phyloP scores from a whole-genome alignment of 2,329 filamentous ascomycete genomes.

The Xylariaceae sp. region DNA sequence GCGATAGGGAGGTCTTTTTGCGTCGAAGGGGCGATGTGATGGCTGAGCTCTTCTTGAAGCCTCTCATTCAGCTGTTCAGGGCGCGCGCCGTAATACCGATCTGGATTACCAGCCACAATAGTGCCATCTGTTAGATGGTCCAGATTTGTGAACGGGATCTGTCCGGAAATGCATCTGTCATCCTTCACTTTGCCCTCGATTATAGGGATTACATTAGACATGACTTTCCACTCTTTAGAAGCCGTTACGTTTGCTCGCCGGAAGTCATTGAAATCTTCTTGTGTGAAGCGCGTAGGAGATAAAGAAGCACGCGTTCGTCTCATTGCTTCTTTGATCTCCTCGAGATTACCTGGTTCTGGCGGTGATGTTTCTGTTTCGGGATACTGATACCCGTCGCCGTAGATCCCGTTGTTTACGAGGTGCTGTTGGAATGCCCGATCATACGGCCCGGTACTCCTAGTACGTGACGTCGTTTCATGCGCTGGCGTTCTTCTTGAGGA shows the following conservation, averaged over 20 bases:
- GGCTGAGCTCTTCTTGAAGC: neutral
- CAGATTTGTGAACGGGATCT: conserved; percentile 2
- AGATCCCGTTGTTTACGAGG: no score
- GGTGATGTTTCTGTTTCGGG: neutral
- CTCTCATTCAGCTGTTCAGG: neutral
- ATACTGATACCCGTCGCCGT: neutral
- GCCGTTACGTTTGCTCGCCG: neutral
- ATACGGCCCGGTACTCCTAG: no score
- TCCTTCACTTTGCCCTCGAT: conserved; percentile 1
- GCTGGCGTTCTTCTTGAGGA: no score
- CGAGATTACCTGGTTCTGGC: neutral
- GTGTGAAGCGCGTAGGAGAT: neutral
- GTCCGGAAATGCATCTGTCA: neutral
- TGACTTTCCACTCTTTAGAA: neutral
- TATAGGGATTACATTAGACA: conserved; percentile 2
- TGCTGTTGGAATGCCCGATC: no score
- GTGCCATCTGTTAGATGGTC: neutral
- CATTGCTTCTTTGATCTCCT: neutral
- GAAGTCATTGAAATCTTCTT: neutral
- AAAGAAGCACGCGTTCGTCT: neutral
- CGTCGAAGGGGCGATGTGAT: neutral
- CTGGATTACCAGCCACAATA: conserved; percentile 5
- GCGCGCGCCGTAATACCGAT: conserved; percentile 1
- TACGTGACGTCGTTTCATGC: no score
- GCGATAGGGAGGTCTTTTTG: conserved; percentile 2